Percentiles rank a stretch among this genome's conserved stretches.
Evolutionary conservation across 768 basidiomycete species (phyloP).

Genomic region (Pleurotus salmoneostramineus): DNA sequence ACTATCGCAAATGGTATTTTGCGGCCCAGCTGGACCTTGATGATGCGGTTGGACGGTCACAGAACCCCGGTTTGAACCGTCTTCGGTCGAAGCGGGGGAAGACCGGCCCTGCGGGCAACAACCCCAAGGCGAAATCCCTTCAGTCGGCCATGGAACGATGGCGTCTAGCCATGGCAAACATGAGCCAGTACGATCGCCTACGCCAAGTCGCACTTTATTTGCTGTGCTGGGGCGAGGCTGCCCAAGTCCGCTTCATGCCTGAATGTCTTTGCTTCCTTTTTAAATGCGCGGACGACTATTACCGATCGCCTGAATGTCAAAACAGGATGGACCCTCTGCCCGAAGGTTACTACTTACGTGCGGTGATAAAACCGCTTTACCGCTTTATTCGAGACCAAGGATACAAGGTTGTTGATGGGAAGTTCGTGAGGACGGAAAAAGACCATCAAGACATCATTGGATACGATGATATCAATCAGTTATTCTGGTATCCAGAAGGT

Average conservation of each 20-base stretch:
- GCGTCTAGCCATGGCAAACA: slow-evolving; percentile 97
- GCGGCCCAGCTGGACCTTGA: slow-evolving; percentile 98
- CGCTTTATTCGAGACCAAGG: slow-evolving; percentile 97
- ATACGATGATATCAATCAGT: slow-evolving; percentile 97
- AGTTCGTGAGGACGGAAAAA: slow-evolving; percentile 88
- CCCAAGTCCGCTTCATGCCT: slow-evolving; percentile 94
- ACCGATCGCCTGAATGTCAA: slow-evolving; percentile 98
- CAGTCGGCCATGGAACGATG: slow-evolving; percentile 87
- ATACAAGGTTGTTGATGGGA: slow-evolving; percentile 93
- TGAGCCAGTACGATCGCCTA: slow-evolving; percentile 97
- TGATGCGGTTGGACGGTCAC: slow-evolving; percentile 88
- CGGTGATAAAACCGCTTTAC: slow-evolving; percentile 92
- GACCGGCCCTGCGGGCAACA: slow-evolving; percentile 8
- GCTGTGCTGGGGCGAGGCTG: slow-evolving; percentile 97
- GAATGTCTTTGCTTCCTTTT: slow-evolving; percentile 99
- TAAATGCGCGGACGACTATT: slow-evolving; percentile 99
- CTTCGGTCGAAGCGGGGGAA: slow-evolving; percentile 62
- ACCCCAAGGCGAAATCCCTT: slow-evolving; percentile 56
- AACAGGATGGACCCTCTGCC: slow-evolving; percentile 87
- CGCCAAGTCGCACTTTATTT: slow-evolving; percentile 95
- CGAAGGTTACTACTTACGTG: slow-evolving; percentile 90
- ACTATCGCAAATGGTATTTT: slow-evolving; percentile 99
- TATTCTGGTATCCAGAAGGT: slow-evolving; percentile 99
- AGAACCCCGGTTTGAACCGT: slow-evolving; percentile 87
- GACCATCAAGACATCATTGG: slow-evolving; percentile 96